Evolutionary conservation across 441 rosid genomes (phyloP).

Genomic region (Codiaeum variegatum): DNA sequence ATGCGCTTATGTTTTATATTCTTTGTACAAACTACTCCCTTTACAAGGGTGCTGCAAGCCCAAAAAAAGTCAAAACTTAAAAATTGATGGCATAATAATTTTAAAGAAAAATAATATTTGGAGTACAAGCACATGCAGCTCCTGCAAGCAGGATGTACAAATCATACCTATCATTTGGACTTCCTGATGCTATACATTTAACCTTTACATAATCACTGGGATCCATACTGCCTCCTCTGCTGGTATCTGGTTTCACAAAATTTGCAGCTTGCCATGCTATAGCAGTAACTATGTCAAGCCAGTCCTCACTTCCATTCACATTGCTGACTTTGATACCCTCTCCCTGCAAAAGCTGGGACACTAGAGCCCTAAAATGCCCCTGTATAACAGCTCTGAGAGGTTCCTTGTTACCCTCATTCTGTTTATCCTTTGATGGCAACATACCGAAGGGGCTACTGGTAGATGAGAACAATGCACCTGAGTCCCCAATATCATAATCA

Average conservation of each 20-base stretch:
- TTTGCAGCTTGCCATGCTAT: slow-evolving; percentile 93
- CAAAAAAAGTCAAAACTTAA: slow-evolving; percentile 22
- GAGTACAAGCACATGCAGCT: slow-evolving; percentile 4
- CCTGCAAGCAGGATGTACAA: not conserved
- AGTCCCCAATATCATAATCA: slow-evolving; percentile 73
- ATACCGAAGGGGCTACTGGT: slow-evolving; percentile 69
- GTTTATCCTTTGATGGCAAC: slow-evolving; percentile 59
- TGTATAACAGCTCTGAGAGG: slow-evolving; percentile 69
- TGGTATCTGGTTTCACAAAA: slow-evolving; percentile 92
- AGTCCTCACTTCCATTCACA: slow-evolving; percentile 51
- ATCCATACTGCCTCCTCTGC: slow-evolving; percentile 98
- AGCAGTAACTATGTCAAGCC: slow-evolving; percentile 76
- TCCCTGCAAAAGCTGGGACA: slow-evolving; percentile 71
- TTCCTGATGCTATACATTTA: slow-evolving; percentile 85
- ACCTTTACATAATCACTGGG: slow-evolving; percentile 88
- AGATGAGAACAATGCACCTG: slow-evolving; percentile 61
- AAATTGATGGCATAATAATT: slow-evolving; percentile 2
- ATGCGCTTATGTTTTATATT: slow-evolving; percentile 95
- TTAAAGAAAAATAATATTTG: not conserved
- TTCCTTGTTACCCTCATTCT: slow-evolving; percentile 59
- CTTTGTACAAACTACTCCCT: slow-evolving; percentile 91
- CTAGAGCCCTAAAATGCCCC: slow-evolving; percentile 93
- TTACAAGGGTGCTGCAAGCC: slow-evolving; percentile 60
- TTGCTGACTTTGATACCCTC: slow-evolving; percentile 52
- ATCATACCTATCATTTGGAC: slow-evolving; percentile 71